These are phyloP conservation scores for Syzygium jambos DNA, from an alignment of 345 rosid species.

Conservation along the genomic window DNA sequence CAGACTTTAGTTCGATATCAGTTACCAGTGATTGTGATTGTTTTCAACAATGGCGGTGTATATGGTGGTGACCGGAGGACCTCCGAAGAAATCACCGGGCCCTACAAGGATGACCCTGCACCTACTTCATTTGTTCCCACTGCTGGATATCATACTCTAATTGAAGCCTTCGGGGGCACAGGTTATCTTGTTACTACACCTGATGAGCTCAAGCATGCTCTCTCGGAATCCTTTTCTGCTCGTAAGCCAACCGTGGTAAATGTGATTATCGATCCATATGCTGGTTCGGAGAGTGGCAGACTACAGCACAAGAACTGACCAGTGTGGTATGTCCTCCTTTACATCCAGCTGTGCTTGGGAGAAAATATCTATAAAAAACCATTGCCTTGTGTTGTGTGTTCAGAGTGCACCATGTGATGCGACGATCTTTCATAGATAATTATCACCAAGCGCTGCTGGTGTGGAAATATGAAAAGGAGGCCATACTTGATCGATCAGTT, in stretches of 20 bases:
- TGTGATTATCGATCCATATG: conserved; percentile 74
- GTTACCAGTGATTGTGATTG: conserved; percentile 85
- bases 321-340: background rate
- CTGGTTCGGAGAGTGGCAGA: conserved; percentile 97
- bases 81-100: conserved; percentile 77
- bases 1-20: conserved; percentile 93
- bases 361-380: background rate
- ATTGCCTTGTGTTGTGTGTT: background rate
- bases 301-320: conserved; percentile 86
- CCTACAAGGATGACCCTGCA: conserved; percentile 85
- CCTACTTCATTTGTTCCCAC: conserved; percentile 92
- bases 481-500: background rate
- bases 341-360: background rate
- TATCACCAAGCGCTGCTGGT: no score
- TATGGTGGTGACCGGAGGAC: conserved; percentile 93
- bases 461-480: background rate
- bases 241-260: conserved; percentile 80
- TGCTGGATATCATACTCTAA: conserved; percentile 75
- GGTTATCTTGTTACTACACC: conserved; percentile 89
- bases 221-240: conserved; percentile 62
- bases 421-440: background rate
- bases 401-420: background rate
- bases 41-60: conserved; percentile 96
- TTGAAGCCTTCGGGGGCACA: conserved; percentile 89
- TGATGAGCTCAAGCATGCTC: conserved; percentile 69